Base-by-base conservation (phyloP, 345 rosid species). In the Eucalyptus shirleyi region DNA sequence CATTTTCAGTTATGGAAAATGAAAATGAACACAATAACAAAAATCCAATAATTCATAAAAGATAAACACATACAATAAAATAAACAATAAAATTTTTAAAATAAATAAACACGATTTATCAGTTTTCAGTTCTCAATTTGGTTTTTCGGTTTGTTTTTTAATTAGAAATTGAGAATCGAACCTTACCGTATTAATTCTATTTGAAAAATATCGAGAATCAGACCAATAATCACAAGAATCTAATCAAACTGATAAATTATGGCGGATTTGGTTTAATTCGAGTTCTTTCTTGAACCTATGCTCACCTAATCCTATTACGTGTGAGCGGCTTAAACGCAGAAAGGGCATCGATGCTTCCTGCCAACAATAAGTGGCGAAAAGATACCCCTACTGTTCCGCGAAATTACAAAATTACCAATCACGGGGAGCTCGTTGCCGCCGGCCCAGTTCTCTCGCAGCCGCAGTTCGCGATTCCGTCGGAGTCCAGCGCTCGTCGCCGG, bases 101-200 rank as follows among this genome's bases (percentile, higher is more conserved):
- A 56, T 2, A 56, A 28, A 3, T 56, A 9, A 56, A 56, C 7
- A 9, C 30, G 6, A 12, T 24, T 56, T 26, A 24, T 56, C 6
- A 24, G 0, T 56, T 56, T 9, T 5, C 3, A 5, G 6, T 10
- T 56, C 30, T 0, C 1, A 56, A 0, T 56, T 56, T 26, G 2
- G 6, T 23, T 56, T 24, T 26, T 24, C 14, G 14, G 4, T 56
- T 56, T 14, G 14, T 23, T 56, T 24, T 6, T 56, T 56, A 56
- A 24, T 12, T 9, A 56, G 62, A 28, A 24, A 56, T 24, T 56
- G 62, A 56, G 62, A 56, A 56, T 56, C 13, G 6, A 56, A 56
- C 6, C 30, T 0, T 10, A 56, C 6, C 0, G 3, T 5, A 56
- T 1, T 26, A 56, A 53, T 53, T 21, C 26, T 53, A 19, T 53